Evolutionary conservation across 129 eudicot species (phyloP), one percentile per base, ranked within the genome.

Genomic region (Silybum marianum): DNA sequence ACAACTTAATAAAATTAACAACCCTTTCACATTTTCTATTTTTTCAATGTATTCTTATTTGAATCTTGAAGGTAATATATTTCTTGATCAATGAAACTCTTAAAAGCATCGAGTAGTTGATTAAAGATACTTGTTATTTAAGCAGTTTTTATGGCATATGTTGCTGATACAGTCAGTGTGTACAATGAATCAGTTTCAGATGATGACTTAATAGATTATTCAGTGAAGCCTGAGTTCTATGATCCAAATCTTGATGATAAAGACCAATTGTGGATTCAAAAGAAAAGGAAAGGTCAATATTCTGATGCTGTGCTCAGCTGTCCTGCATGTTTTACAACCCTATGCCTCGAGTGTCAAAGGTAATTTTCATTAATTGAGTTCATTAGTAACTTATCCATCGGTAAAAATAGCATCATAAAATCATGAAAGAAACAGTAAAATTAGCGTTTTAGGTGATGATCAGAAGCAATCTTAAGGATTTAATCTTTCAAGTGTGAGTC

Each of bases 291-390:
- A 77, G 97, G 99, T 58, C 88, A 81, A 66, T 84, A 80, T 77
- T 92, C 97, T 25, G 99, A 95, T 87, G 97, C 97, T 21, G 94
- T 92, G 68, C 99, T 95, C 78, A 90, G 97, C 85, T 92, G 99
- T 87, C 99, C 99, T 24, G 99, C 97, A 81, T 95, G 99, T 78
- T 95, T 95, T 63, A 95, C 94, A 76, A 95, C 97, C 67, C 91
- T 95, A 74, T 90, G 97, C 88, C 84, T 92, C 11, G 97, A 95
- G 83, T 88, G 91, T 80, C 99, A 95, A 83, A 95, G 98, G 98
- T 95, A 87, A 58, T 58, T 42, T 23, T 12, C 14, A 42, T 76
- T 7, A 73, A 21, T 2, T 19, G 34, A 9, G 13, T 39, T 75
- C 79, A 54, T 75, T 44, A 75, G 26, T 40, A 3, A 34, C 10